Evolutionary conservation across 257 asterid species (phyloP), one percentile per base, ranked within the genome.

Genomic region (Cynanchum wilfordii): DNA sequence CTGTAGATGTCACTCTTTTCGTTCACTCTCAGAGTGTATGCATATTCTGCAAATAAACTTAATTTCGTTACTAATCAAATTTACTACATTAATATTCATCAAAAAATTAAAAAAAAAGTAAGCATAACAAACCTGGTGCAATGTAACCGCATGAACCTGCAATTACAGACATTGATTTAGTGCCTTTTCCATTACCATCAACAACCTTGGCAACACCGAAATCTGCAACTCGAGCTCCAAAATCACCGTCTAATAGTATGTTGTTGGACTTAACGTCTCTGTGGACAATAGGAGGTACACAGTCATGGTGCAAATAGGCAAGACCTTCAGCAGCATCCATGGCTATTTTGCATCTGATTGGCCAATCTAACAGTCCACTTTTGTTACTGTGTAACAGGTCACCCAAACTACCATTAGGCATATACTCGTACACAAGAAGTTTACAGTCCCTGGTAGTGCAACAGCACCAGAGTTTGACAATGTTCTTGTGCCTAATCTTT

Each of bases 61-160:
- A 33, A 33, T 0, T 2, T 33, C 38, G 38, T 33, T 33, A 33
- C 38, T 33, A 2, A 4, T 33, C 38, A 33, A 33, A 33, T 5
- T 33, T 2, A 33, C 36, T 33, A 1, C 0, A 33, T 1, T 40
- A 40, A 42, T 8, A 42, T 10, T 7, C 10, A 77, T 33, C 50
- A 58, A 47, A 50, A 24, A 9, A 20, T 9, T 15, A 0, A 24
- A 17, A n/a, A 1, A 7, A 20, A 12, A 59, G 55, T 42, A 12
- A 59, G 55, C 33, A 38, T 7, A 5, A 68, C 86, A 64, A 63
- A 94, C 99, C 99, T 80, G 99, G 99, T 15, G 99, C 99, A 70
- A 94, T 94, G 80, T 94, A 94, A 17, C 99, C 99, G 66, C 96
- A 87, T 70, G 99, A 94, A 4, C 99, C 99, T n/a, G 99, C 99